Evolutionary conservation across 2,329 filamentous ascomycete species (phyloP).

Genomic region (Cladosporium austrohemisphaericum): DNA sequence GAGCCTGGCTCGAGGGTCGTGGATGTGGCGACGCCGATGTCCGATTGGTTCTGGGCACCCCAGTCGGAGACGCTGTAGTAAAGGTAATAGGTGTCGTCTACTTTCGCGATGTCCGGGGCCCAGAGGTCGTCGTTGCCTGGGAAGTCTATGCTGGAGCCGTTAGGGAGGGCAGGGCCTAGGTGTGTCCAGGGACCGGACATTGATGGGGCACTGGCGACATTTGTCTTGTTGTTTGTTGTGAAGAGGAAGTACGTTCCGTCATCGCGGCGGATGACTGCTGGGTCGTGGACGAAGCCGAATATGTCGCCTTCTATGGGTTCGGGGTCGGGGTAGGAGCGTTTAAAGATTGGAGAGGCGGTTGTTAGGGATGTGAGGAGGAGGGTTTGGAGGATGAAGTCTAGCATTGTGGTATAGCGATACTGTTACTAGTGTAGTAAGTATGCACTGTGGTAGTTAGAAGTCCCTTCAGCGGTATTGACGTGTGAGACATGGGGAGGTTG

Average conservation of each 20-base stretch:
- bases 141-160: constrained; percentile 46
- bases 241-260: constrained; percentile 47
- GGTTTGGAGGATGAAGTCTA: not conserved
- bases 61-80: constrained; percentile 63
- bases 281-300: constrained; percentile 41
- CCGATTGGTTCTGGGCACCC: constrained; percentile 54
- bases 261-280: constrained; percentile 39
- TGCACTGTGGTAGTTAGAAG: no score
- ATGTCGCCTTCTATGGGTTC: constrained; percentile 7
- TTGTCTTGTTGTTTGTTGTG: constrained; percentile 49
- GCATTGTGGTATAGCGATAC: not conserved
- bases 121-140: constrained; percentile 49
- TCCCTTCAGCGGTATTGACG: no score
- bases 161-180: constrained; percentile 44
- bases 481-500: no score
- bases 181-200: constrained; percentile 50
- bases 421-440: not conserved
- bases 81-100: constrained; percentile 57
- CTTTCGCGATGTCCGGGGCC: constrained; percentile 59
- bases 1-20: constrained; percentile 48
- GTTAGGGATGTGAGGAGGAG: not conserved
- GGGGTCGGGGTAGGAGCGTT: constrained; percentile 1
- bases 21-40: constrained; percentile 58
- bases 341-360: constrained; percentile 7
- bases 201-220: constrained; percentile 44